Percentiles rank a stretch among this genome's conserved stretches.
These are phyloP conservation scores for Zygoascus biomembranicola DNA, from an alignment of 805 yeast genomes.

Conservation along the genomic window DNA sequence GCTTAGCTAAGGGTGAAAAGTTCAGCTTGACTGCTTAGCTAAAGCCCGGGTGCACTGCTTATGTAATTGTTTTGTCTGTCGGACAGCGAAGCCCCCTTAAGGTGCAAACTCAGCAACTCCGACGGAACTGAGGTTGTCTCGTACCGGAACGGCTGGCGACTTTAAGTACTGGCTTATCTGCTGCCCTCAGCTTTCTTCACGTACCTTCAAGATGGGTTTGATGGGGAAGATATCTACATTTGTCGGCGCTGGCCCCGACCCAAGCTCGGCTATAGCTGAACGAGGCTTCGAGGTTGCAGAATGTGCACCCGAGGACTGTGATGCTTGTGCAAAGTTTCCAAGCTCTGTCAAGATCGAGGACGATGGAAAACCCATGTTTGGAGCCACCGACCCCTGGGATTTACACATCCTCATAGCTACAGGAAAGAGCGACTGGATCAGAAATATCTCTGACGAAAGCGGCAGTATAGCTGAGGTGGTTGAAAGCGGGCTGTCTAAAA, in stretches of 20 bases:
- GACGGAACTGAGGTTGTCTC: background rate
- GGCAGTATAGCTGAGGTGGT: slow-evolving; percentile 29
- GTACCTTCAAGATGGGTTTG: background rate
- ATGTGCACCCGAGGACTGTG: slow-evolving; percentile 45
- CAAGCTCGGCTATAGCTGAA: background rate
- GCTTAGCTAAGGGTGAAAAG: too few species aligned
- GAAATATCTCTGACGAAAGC: slow-evolving; percentile 49
- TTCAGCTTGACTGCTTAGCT: too few species aligned
- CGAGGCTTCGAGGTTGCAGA: slow-evolving; percentile 37
- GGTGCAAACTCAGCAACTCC: too few species aligned
- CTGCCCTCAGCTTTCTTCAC: background rate
- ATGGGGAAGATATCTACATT: background rate
- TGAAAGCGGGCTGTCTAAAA: background rate
- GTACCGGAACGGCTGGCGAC: background rate
- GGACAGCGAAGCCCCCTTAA: too few species aligned
- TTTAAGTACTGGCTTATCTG: background rate
- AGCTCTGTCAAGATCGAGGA: slow-evolving; percentile 38
- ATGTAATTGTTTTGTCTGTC: too few species aligned
- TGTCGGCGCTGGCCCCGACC: background rate
- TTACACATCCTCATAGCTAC: slow-evolving; percentile 77
- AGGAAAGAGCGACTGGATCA: slow-evolving; percentile 78
- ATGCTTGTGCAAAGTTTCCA: slow-evolving; percentile 48
- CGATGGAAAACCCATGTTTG: slow-evolving; percentile 45
- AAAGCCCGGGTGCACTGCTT: too few species aligned
- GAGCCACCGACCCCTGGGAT: slow-evolving; percentile 60